Base-by-base conservation (phyloP, 176 grass and related monocot species). In the Ensete ventricosum region DNA sequence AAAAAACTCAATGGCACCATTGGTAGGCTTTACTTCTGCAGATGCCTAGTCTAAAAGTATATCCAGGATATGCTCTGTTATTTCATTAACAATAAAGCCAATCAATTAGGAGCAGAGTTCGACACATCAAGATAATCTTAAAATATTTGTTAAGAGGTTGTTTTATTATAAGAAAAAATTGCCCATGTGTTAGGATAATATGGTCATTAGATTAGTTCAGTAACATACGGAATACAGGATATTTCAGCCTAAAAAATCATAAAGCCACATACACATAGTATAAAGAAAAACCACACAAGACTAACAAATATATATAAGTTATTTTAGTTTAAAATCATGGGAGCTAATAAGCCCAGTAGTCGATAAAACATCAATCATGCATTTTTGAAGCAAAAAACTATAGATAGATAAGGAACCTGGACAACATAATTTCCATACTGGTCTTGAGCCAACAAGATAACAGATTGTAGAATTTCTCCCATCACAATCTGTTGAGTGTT, bases 381-480 rank as follows among this genome's bases (percentile, higher is more conserved):
- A 69, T 69, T 4, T 29, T 16, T 34, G 25, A 11, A 67, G 6
- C 14, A n/a, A 69, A 69, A 34, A 14, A 43, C 1, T 50, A 11
- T 16, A 22, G 43, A 8, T 62, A 62, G 6, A 52, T 25, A 3
- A 57, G 11, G 8, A 51, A 64, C 75, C 75, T 77, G 75, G n/a
- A 77, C 59, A 77, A 77, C 75, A 24, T 77, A 77, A 64, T 77
- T 77, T 49, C 75, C 75, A 19, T 77, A 77, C 60, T 77, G 75
- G 43, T 77, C 60, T 77, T 77, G 58, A 13, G 60, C 49, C 60
- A 77, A 77, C 49, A 65, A 23, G 21, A 59, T 64, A 77, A 77
- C 75, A 77, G 75, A 77, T 53, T 77, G 75, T 22, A 77, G 43
- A 64, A 77, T 65, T 60, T 77, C 75, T 50, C 48, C 60, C 75